A percentile compares a stretch with the other conserved stretches of the same genome.
phyloP scores from a whole-genome alignment of 2,329 filamentous ascomycete species.

The Sarocladium strictum region DNA sequence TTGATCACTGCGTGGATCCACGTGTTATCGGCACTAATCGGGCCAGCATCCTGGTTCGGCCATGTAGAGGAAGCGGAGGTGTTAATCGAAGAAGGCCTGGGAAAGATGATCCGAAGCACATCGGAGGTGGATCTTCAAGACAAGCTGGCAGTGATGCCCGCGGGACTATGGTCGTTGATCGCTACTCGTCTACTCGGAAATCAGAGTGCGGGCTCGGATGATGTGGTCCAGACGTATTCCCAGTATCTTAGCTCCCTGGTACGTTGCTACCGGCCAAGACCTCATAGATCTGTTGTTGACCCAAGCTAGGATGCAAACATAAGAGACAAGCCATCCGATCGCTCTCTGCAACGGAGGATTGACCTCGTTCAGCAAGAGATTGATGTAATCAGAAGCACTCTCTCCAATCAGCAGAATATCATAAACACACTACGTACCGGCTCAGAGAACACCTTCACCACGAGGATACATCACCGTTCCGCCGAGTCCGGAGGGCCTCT shows the following conservation, averaged over 20 bases:
- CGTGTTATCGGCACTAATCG: slow-evolving; percentile 21
- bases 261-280: slow-evolving; percentile 11
- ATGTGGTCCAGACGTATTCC: slow-evolving; percentile 36
- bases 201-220: slow-evolving; percentile 28
- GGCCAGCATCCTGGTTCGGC: slow-evolving; percentile 16
- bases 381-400: slow-evolving; percentile 27
- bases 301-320: slow-evolving; percentile 31
- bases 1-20: slow-evolving; percentile 37
- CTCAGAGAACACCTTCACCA: slow-evolving; percentile 11
- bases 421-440: slow-evolving; percentile 17
- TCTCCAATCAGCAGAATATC: slow-evolving; percentile 26
- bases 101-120: slow-evolving; percentile 28
- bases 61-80: slow-evolving; percentile 24
- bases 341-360: slow-evolving; percentile 34
- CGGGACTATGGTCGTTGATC: slow-evolving; percentile 36
- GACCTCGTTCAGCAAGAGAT: slow-evolving; percentile 36
- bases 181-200: slow-evolving; percentile 33
- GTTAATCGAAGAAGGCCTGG: slow-evolving; percentile 29
- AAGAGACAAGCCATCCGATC: slow-evolving; percentile 30
- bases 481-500: no score
- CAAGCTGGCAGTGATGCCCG: slow-evolving; percentile 28
- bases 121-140: slow-evolving; percentile 20
- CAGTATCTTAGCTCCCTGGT: slow-evolving; percentile 36
- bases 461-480: not conserved
- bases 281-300: slow-evolving; percentile 13